Percentiles rank a stretch among this genome's conserved stretches.
Conservation (phyloP, 805 yeast genomes). For the Wickerhamiella spandovensis region DNA sequence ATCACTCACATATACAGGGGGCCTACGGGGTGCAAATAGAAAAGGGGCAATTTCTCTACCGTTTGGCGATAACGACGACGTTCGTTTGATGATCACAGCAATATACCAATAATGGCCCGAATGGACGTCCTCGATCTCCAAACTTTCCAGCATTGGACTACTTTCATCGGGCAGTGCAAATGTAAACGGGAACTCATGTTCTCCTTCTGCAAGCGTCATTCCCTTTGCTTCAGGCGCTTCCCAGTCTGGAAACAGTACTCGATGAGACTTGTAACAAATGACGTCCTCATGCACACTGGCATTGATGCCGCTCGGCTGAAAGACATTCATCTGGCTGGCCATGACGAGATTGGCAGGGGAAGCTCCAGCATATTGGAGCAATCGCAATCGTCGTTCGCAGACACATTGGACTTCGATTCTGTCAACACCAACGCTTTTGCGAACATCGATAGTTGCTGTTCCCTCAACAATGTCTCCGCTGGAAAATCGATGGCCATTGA, state of each 20-base stretch:
- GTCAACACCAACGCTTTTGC: background rate
- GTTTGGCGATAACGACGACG: background rate
- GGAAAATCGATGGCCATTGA: background rate
- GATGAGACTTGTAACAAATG: background rate
- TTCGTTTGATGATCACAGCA: background rate
- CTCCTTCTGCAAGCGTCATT: background rate
- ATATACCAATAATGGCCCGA: background rate
- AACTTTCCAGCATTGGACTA: background rate
- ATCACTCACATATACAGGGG: background rate
- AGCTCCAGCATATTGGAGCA: background rate
- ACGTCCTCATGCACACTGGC: background rate
- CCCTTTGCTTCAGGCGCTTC: background rate
- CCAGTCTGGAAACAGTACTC: background rate
- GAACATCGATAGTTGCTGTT: background rate
- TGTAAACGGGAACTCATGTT: background rate
- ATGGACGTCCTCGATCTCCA: background rate
- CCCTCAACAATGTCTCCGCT: background rate
- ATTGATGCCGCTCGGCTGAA: background rate
- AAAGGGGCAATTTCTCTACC: background rate
- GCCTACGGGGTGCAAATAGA: background rate
- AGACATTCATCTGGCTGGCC: background rate
- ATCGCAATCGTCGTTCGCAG: background rate
- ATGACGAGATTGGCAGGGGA: background rate
- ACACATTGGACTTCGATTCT: background rate
- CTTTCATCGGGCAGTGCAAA: background rate